phyloP scores from a whole-genome alignment of 225 moss, liverwort and hornwort genomes.

The Pseudisothecium myosuroides region DNA sequence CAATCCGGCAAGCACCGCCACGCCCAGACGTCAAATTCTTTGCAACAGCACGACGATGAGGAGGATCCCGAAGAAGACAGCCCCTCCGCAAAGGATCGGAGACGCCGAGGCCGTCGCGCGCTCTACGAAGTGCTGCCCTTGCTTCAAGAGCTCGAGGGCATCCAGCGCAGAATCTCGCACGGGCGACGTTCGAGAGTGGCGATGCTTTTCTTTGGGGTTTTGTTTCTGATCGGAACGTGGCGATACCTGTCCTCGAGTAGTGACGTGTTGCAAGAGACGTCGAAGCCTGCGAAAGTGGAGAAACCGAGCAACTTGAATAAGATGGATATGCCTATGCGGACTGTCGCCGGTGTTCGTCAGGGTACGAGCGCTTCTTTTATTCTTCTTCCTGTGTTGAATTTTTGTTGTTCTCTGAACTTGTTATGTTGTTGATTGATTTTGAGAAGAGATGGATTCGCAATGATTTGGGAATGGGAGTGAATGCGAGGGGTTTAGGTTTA shows the following conservation, averaged over 20 bases:
- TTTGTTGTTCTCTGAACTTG: not conserved
- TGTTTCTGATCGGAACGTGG: not conserved
- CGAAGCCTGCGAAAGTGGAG: not conserved
- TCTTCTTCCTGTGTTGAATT: not conserved
- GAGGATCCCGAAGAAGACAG: conserved; percentile 19
- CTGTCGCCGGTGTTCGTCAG: conserved; percentile 34
- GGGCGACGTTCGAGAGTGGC: not conserved
- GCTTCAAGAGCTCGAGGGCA: conserved; percentile 1
- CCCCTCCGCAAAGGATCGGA: conserved; percentile 10
- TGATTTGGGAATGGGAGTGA: not conserved
- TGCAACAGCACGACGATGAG: conserved; percentile 1
- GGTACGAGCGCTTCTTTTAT: conserved; percentile 3
- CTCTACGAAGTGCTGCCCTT: conserved; percentile 8
- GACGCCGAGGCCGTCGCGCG: conserved; percentile 1
- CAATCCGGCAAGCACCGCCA: conserved; percentile 23
- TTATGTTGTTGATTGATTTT: not conserved
- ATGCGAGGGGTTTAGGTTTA: not conserved
- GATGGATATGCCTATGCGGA: conserved; percentile 62
- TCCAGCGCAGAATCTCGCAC: not conserved
- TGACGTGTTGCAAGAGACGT: not conserved
- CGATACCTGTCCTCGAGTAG: not conserved
- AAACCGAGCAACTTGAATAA: conserved; percentile 55
- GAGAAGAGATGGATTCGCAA: not conserved
- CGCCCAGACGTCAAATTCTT: not conserved
- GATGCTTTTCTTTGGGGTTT: not conserved